Conservation (phyloP, 108 stramenopile species). For the Cyclotella sp. region DNA sequence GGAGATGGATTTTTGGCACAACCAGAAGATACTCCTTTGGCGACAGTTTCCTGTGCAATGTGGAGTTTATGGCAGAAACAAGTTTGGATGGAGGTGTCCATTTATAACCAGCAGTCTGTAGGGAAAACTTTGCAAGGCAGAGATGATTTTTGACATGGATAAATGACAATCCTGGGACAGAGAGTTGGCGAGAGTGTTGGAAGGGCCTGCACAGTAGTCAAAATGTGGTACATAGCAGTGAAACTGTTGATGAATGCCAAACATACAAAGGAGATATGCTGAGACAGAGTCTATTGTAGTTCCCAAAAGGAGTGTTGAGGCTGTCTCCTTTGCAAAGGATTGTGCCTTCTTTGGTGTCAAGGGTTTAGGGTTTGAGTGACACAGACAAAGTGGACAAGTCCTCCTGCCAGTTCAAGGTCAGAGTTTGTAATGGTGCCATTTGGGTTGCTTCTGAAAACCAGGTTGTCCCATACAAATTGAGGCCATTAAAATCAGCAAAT, state of each 20-base stretch:
- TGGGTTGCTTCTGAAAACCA: slow-evolving; percentile 14
- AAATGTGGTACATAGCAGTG: slow-evolving; percentile 14
- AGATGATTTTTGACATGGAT: too few relatives aligned
- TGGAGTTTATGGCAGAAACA: too few relatives aligned
- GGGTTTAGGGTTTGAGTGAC: background rate
- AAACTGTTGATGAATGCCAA: slow-evolving; percentile 10
- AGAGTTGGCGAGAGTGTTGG: slow-evolving; percentile 1
- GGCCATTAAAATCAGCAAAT: slow-evolving; percentile 15
- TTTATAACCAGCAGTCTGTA: too few relatives aligned
- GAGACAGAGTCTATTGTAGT: slow-evolving; percentile 1
- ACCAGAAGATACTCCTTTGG: too few relatives aligned
- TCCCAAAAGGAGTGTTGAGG: slow-evolving; percentile 11
- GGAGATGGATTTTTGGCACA: too few relatives aligned
- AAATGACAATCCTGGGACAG: too few relatives aligned
- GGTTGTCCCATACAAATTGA: background rate
- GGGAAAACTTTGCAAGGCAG: too few relatives aligned
- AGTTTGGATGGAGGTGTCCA: too few relatives aligned
- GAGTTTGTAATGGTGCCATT: slow-evolving; percentile 24
- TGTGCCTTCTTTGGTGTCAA: background rate
- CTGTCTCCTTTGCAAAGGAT: slow-evolving; percentile 17
- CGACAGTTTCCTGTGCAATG: too few relatives aligned
- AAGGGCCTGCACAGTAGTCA: background rate
- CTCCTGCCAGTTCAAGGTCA: slow-evolving; percentile 30
- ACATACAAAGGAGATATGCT: slow-evolving; percentile 23
- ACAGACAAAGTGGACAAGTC: background rate